phyloP scores from a whole-genome alignment of 2,329 filamentous ascomycete species.

The Arthrobotrys iridis region DNA sequence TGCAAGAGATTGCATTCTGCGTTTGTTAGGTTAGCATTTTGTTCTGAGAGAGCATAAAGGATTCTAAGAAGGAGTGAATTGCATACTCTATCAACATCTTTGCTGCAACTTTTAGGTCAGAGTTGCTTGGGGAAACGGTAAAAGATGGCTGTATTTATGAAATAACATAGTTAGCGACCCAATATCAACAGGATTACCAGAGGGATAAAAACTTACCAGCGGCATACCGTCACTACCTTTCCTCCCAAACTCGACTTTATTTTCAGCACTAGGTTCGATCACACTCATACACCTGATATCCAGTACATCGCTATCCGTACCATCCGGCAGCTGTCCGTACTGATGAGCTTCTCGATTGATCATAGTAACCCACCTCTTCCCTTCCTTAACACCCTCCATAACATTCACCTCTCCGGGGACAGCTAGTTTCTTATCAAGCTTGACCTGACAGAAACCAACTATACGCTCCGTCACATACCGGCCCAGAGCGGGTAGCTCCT shows the following conservation, averaged over 20 bases:
- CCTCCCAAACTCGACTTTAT: constrained; percentile 52
- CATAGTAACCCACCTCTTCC: constrained; percentile 57
- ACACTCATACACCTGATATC: constrained; percentile 56
- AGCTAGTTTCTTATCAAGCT: constrained; percentile 51
- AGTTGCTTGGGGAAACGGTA: constrained; percentile 1
- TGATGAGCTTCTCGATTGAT: constrained; percentile 58
- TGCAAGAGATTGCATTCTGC: constrained; percentile 56
- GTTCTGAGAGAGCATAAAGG: neutral
- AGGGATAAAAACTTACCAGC: constrained; percentile 2
- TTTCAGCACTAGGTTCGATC: constrained; percentile 46
- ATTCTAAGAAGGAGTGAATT: no score
- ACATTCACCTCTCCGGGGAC: constrained; percentile 41
- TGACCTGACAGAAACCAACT: constrained; percentile 58
- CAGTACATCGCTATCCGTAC: constrained; percentile 56
- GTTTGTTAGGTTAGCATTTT: neutral
- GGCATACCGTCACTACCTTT: constrained; percentile 58
- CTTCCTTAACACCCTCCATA: constrained; percentile 52
- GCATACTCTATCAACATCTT: constrained; percentile 58
- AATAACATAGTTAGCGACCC: neutral
- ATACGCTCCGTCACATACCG: constrained; percentile 58
- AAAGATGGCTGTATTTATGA: constrained; percentile 18
- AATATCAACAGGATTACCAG: constrained; percentile 45
- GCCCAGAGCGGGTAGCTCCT: constrained; percentile 51
- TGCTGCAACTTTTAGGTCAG: constrained; percentile 50
- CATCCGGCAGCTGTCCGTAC: constrained; percentile 55